A percentile compares a stretch with the other conserved stretches of the same genome.
Conservation (phyloP, 768 basidiomycete genomes). For the Amanita polypyramis region DNA sequence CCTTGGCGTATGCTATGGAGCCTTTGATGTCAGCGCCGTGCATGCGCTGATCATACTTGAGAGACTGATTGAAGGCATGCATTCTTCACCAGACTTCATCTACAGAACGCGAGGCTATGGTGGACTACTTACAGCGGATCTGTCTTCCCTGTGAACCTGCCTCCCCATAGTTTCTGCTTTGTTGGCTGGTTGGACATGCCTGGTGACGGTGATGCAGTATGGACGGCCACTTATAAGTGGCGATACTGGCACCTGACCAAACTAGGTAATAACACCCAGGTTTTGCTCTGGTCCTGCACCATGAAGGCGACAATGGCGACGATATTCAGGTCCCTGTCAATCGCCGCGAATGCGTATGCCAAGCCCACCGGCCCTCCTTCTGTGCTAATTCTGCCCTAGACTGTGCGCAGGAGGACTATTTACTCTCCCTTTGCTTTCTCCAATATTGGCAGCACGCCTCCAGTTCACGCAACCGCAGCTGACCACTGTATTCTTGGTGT, state of each 20-base stretch:
- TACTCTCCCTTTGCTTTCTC: slow-evolving; percentile 67
- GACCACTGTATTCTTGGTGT: slow-evolving; percentile 73
- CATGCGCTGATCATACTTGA: slow-evolving; percentile 93
- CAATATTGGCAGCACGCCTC: slow-evolving; percentile 44
- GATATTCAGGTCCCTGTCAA: slow-evolving; percentile 31
- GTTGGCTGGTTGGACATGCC: slow-evolving; percentile 30
- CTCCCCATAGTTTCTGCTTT: slow-evolving; percentile 78
- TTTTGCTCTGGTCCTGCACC: background rate
- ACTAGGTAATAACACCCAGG: background rate
- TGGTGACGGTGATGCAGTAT: background rate
- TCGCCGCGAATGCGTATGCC: slow-evolving; percentile 42
- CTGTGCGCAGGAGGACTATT: slow-evolving; percentile 73
- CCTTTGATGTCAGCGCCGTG: slow-evolving; percentile 84
- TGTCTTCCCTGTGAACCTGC: slow-evolving; percentile 79
- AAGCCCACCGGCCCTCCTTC: background rate
- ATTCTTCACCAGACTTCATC: slow-evolving; percentile 42
- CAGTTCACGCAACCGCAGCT: slow-evolving; percentile 69
- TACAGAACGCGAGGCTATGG: slow-evolving; percentile 8
- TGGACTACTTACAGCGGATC: slow-evolving; percentile 62
- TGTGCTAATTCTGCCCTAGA: slow-evolving; percentile 23
- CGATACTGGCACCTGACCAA: background rate
- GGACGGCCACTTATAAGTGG: background rate
- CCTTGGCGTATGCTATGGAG: slow-evolving; percentile 93
- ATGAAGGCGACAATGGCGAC: background rate
- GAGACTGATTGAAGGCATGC: slow-evolving; percentile 96